phyloP scores from a whole-genome alignment of 768 basidiomycete species.

The Bullera alba region DNA sequence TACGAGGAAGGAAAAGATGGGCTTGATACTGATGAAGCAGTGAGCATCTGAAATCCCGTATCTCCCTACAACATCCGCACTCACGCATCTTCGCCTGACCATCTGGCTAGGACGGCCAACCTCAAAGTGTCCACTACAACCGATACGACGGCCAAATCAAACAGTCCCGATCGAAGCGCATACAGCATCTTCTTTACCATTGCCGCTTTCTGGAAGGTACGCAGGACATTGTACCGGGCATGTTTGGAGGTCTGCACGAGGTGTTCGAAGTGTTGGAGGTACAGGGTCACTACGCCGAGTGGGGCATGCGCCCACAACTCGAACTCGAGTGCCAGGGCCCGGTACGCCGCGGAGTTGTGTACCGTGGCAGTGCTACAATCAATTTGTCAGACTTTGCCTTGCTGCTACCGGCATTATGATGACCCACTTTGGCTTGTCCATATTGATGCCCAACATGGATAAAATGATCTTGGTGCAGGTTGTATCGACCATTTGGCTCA shows the following conservation, averaged over 20 bases:
- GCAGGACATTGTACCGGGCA: constrained; percentile 67
- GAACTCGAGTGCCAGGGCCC: constrained; percentile 77
- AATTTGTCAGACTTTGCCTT: neutral
- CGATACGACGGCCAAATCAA: constrained; percentile 58
- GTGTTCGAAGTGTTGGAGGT: constrained; percentile 73
- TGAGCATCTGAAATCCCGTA: no score
- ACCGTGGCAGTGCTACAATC: constrained; percentile 69
- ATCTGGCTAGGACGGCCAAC: constrained; percentile 28
- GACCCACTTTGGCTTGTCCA: constrained; percentile 68
- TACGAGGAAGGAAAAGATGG: constrained; percentile 74
- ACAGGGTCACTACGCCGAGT: constrained; percentile 65
- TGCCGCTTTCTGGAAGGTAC: constrained; percentile 64
- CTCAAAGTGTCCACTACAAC: constrained; percentile 50
- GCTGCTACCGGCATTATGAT: neutral
- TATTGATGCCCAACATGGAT: constrained; percentile 77
- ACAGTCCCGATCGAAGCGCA: constrained; percentile 72
- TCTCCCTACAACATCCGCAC: no score
- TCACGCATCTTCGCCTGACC: constrained; percentile 41
- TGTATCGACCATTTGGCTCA: constrained; percentile 64
- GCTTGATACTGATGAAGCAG: constrained; percentile 56
- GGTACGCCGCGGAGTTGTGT: constrained; percentile 73
- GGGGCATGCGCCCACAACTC: constrained; percentile 75
- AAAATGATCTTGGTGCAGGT: constrained; percentile 76
- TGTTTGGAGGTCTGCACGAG: constrained; percentile 67
- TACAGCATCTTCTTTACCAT: constrained; percentile 72